Percentiles rank a stretch among this genome's conserved stretches.
phyloP scores from a whole-genome alignment of 495 filamentous ascomycete species.

The Hypomontagnella monticulosa region DNA sequence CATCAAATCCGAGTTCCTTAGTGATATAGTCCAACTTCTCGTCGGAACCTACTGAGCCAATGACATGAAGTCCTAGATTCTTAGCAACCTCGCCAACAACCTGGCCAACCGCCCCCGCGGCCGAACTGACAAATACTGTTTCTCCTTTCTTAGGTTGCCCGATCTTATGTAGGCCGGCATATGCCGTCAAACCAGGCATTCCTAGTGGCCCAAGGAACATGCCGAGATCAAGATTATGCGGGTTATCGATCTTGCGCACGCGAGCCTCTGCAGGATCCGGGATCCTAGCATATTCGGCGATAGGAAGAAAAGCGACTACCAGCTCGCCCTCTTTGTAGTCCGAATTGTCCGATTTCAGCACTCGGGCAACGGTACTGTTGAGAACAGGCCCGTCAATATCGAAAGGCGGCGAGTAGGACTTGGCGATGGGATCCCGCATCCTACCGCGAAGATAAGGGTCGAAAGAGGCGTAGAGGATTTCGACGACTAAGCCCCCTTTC shows the following conservation, averaged over 20 bases:
- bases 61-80: conserved; percentile 84
- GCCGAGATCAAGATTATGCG: conserved; percentile 69
- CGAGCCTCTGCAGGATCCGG: conserved; percentile 40
- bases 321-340: conserved; percentile 73
- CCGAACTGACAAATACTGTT: conserved; percentile 86
- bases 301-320: conserved; percentile 65
- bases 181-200: conserved; percentile 90
- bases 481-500: conserved; percentile 72
- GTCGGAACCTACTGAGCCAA: conserved; percentile 73
- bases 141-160: conserved; percentile 87
- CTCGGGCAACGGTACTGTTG: conserved; percentile 66
- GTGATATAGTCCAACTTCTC: conserved; percentile 73
- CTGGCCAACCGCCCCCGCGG: conserved; percentile 85
- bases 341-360: conserved; percentile 71
- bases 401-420: conserved; percentile 73
- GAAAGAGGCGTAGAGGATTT: conserved; percentile 81
- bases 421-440: conserved; percentile 58
- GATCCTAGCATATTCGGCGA: conserved; percentile 70
- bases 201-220: conserved; percentile 78
- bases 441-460: conserved; percentile 90
- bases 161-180: conserved; percentile 81
- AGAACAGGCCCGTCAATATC: conserved; percentile 64
- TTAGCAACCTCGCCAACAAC: conserved; percentile 87
- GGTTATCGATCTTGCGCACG: conserved; percentile 65
- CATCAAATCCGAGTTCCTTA: conserved; percentile 74